phyloP scores from a whole-genome alignment of 2,329 filamentous ascomycete species.

The Mycosphaerella sp. region DNA sequence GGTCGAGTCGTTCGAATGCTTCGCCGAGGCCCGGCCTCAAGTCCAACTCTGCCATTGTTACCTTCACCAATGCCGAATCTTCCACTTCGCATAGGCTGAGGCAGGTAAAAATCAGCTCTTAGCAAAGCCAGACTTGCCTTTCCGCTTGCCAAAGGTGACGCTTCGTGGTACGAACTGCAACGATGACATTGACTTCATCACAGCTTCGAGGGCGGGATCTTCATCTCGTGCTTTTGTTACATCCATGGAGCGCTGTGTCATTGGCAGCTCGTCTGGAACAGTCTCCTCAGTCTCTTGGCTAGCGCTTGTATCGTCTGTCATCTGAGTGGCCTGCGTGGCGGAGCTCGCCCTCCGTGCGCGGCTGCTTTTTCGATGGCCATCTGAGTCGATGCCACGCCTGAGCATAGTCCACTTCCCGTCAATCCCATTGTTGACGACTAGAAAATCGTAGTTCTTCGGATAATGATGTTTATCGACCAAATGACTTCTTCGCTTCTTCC shows the following conservation, averaged over 20 bases:
- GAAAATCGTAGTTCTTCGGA: conserved; percentile 78
- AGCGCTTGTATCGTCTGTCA: conserved; percentile 21
- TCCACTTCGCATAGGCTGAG: background rate
- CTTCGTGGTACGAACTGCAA: conserved; percentile 23
- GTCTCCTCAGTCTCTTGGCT: conserved; percentile 13
- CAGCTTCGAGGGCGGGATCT: conserved; percentile 11
- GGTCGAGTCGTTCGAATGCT: no score
- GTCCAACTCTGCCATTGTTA: no score
- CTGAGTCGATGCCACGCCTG: conserved; percentile 43
- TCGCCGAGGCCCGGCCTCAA: no score
- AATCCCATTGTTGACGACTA: conserved; percentile 80
- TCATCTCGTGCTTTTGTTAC: background rate
- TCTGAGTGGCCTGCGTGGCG: conserved; percentile 19
- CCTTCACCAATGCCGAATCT: no score
- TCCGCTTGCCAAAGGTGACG: conserved; percentile 22
- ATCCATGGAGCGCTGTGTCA: background rate
- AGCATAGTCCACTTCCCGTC: conserved; percentile 77
- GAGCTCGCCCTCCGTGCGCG: conserved; percentile 20
- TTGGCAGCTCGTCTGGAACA: background rate
- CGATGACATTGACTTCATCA: conserved; percentile 23
- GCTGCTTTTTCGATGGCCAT: conserved; percentile 31
- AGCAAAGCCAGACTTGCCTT: conserved; percentile 23
- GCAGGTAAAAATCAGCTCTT: conserved; percentile 15
- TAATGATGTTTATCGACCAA: conserved; percentile 93
- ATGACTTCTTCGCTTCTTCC: conserved; percentile 78